phyloP scores from a whole-genome alignment of 2,329 filamentous ascomycete species.

The Penicillium sp. region DNA sequence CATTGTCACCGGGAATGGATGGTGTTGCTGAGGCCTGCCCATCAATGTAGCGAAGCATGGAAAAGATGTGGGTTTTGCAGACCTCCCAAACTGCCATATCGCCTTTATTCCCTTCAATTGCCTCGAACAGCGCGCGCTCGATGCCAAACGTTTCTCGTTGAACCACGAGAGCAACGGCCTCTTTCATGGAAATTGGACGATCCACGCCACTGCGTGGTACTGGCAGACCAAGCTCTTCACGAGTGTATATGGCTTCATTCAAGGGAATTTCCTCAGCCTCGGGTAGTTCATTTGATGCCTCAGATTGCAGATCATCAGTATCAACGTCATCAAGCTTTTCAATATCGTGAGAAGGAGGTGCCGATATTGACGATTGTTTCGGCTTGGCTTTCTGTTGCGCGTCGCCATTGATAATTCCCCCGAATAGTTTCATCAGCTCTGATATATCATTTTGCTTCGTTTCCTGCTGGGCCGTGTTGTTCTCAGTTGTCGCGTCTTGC shows the following conservation, averaged over 20 bases:
- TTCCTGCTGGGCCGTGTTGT: not conserved
- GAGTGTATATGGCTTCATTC: not conserved
- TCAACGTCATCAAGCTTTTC: not conserved
- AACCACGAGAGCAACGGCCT: conserved; percentile 33
- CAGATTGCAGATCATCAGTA: not conserved
- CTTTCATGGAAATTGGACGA: conserved; percentile 20
- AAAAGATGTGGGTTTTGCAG: conserved; percentile 46
- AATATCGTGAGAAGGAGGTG: not conserved
- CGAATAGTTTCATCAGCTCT: conserved; percentile 25
- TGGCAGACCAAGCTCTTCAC: conserved; percentile 1
- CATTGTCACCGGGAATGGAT: conserved; percentile 2
- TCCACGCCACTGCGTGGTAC: conserved; percentile 10
- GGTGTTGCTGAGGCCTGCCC: conserved; percentile 3
- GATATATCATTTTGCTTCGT: conserved; percentile 25
- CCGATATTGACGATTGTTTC: not conserved
- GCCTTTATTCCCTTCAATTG: conserved; percentile 32
- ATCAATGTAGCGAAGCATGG: conserved; percentile 37
- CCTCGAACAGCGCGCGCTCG: conserved; percentile 32
- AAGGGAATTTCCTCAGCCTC: not conserved
- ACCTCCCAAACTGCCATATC: conserved; percentile 45
- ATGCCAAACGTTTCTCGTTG: conserved; percentile 37
- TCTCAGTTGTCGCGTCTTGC: not conserved
- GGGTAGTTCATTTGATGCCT: not conserved
- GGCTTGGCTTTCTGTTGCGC: not conserved
- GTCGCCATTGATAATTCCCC: not conserved